Base-by-base conservation (phyloP, 768 basidiomycete species). In the Lactifluus subvellereus region DNA sequence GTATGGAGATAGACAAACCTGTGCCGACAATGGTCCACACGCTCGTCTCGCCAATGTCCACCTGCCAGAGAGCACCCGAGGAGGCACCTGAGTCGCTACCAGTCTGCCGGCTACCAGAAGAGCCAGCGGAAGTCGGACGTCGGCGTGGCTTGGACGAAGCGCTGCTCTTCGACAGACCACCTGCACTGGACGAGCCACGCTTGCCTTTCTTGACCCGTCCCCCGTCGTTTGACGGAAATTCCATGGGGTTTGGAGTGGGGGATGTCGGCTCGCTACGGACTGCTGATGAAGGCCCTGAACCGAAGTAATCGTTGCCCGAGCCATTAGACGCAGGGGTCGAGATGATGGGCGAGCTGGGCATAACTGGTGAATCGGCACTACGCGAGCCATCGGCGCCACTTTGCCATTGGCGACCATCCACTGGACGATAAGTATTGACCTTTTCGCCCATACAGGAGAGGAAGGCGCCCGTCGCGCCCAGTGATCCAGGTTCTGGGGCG, bases 1-100 rank as follows among this genome's bases (percentile, higher is more conserved):
- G 68, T 57, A 50, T 63, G 49, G 32, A 55, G 61, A 58, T 40
- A 53, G 42, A 66, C 80, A 74, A 73, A 92, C 91, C 91, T 66
- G 90, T 93, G 68, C 93, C 91, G 64, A 94, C 91, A 67, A 94
- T 91, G 4, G 93, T 94, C 93, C 93, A 95, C 27, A 94, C 89
- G 71, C 91, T 92, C 35, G 91, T 92, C 77, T 94, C 92, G 65
- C 92, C 92, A 61, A 93, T 92, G 73, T 94, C 92, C 59, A 94
- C 87, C 71, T 87, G 87, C 91, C 89, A 93, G 27, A 90, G 79
- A 10, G 88, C 87, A 55, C 88, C 91, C 6, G 88, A 91, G 50
- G 86, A 84, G 56, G 86, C 85, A 40, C 85, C 82, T 47, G 82
- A 72, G 60, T 91, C 89, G 69, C 85, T 84, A 53, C 82, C 78